phyloP scores from a whole-genome alignment of 2,329 filamentous ascomycete species.

The Fusarium buharicum region DNA sequence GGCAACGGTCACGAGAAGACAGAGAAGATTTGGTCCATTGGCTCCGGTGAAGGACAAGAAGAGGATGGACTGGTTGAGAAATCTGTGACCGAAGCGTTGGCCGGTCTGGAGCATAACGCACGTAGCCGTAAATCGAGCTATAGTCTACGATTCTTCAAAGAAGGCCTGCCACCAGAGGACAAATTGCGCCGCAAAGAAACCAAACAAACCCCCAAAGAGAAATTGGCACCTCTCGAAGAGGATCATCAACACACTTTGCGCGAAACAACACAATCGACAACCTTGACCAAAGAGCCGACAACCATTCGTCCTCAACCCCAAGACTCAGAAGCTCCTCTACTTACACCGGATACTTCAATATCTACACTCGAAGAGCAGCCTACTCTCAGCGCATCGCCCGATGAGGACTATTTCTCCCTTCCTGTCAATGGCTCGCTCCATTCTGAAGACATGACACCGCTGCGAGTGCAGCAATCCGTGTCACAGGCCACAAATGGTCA shows the following conservation, averaged over 20 bases:
- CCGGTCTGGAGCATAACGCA: conserved; percentile 69
- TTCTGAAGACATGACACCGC: conserved; percentile 22
- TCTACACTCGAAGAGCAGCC: conserved; percentile 31
- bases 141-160: conserved; percentile 73
- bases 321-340: conserved; percentile 20
- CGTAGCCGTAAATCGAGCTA: conserved; percentile 75
- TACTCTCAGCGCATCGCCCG: conserved; percentile 36
- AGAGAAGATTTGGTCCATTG: conserved; percentile 74
- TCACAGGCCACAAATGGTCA: conserved; percentile 35
- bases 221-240: conserved; percentile 53
- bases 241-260: conserved; percentile 11
- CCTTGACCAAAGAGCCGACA: conserved; percentile 13
- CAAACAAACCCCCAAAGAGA: conserved; percentile 53
- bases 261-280: not conserved
- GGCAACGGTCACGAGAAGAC: conserved; percentile 64
- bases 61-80: conserved; percentile 70
- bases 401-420: conserved; percentile 43
- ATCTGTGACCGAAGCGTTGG: conserved; percentile 70
- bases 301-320: conserved; percentile 24
- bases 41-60: conserved; percentile 59
- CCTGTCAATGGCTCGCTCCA: conserved; percentile 14
- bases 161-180: conserved; percentile 69
- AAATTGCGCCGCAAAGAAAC: conserved; percentile 64
- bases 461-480: conserved; percentile 30
- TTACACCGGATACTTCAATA: conserved; percentile 1